These are phyloP conservation scores for Yamadazyma insecticola DNA, from an alignment of 805 yeast species.

Conservation along the genomic window DNA sequence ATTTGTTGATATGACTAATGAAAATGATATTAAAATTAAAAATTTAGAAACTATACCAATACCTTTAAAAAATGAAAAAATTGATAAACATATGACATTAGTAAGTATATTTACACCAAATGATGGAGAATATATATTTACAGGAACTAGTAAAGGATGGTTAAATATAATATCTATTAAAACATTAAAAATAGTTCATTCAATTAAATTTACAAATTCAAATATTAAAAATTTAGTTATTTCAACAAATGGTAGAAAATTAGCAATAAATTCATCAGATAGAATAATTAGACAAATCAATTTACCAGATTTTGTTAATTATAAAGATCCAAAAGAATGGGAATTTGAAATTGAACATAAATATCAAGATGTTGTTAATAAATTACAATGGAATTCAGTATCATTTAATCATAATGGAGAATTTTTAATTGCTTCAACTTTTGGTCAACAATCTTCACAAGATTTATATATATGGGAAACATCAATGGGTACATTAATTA, in stretches of 20 bases:
- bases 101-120: conserved; percentile 48
- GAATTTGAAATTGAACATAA: conserved; percentile 69
- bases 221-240: conserved; percentile 66
- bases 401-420: conserved; percentile 72
- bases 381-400: conserved; percentile 83
- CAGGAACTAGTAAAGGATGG: conserved; percentile 83
- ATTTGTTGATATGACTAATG: conserved; percentile 37
- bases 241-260: conserved; percentile 52
- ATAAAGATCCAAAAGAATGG: conserved; percentile 27
- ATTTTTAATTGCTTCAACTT: conserved; percentile 83
- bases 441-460: conserved; percentile 69
- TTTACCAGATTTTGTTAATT: conserved; percentile 40
- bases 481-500: conserved; percentile 76
- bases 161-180: conserved; percentile 44
- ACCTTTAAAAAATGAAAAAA: conserved; percentile 13
- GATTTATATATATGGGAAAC: conserved; percentile 94
- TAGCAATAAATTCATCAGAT: conserved; percentile 77
- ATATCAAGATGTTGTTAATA: conserved; percentile 86
- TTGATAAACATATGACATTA: conserved; percentile 42
- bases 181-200: conserved; percentile 35
- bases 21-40: conserved; percentile 14
- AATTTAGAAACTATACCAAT: conserved; percentile 15
- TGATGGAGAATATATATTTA: conserved; percentile 53
- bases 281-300: conserved; percentile 63
- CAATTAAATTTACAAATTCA: conserved; percentile 58